These are phyloP conservation scores for Linnemannia hyalina DNA, from an alignment of 192 early-diverging fungal species.

Conservation along the genomic window DNA sequence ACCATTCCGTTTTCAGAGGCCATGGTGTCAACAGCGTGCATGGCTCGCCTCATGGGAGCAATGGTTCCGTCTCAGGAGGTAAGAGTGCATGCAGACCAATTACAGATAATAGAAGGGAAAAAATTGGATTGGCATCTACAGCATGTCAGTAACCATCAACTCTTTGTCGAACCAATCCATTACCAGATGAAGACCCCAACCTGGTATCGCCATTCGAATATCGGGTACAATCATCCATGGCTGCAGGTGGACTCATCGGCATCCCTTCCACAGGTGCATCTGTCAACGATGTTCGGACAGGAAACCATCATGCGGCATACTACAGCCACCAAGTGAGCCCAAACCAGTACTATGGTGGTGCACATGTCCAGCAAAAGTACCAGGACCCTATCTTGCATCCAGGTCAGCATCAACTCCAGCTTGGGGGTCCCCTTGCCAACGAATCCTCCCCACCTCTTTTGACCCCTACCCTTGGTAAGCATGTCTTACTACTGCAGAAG, in stretches of 20 bases:
- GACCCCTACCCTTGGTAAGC: conserved; percentile 35
- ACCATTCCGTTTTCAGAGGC: conserved; percentile 32
- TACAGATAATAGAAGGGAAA: neutral
- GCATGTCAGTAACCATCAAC: neutral
- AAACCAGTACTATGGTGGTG: conserved; percentile 32
- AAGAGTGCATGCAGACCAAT: neutral
- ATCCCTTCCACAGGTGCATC: conserved; percentile 38
- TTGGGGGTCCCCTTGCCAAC: conserved; percentile 40
- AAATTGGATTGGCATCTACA: neutral
- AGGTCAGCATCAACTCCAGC: conserved; percentile 46
- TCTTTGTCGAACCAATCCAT: neutral
- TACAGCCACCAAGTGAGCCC: conserved; percentile 47
- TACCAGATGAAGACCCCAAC: conserved; percentile 46
- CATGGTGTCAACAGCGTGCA: conserved; percentile 48
- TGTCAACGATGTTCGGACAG: conserved; percentile 29
- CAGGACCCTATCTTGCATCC: conserved; percentile 45
- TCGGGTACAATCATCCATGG: conserved; percentile 40
- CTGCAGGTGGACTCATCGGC: conserved; percentile 46
- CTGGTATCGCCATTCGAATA: conserved; percentile 51
- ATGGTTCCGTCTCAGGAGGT: conserved; percentile 52
- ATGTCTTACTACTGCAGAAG: conserved; percentile 5
- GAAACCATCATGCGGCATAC: conserved; percentile 43
- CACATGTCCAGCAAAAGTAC: conserved; percentile 44
- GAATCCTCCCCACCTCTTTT: conserved; percentile 45
- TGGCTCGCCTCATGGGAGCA: conserved; percentile 52